Base-by-base conservation (phyloP, 495 filamentous ascomycete genomes). In the Xanthoparmelia taractica region DNA sequence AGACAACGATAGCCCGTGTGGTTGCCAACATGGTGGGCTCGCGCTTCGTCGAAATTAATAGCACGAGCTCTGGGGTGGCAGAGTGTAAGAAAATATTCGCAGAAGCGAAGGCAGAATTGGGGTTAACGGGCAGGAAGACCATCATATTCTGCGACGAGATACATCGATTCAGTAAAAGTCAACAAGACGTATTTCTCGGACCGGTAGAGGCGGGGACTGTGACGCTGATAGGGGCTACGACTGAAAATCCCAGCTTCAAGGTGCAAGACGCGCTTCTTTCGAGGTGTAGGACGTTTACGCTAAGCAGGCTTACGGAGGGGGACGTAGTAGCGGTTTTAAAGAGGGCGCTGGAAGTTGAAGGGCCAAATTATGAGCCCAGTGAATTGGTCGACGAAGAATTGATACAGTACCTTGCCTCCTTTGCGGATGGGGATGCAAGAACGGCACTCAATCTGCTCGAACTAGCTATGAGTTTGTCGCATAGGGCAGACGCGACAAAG, bases 61-160 rank as follows among this genome's bases (percentile, higher is more conserved):
- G 91, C 62, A 96, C 92, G 4, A 91, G 87, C 70, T 85, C 82
- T 10, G 92, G 92, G 0, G 91, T 98, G n/a, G 90, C 82, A 20
- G 93, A 97, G 70, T 91, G 84, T 80, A 98, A 97, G 77, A 96
- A 95, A 81, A 82, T 96, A 41, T 97, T 97, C 66, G 74, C 74
- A 58, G 92, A 97, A 68, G 91, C 94, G 6, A 85, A 83, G 66
- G 91, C 84, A 69, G 94, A 98, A 73, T 75, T 95, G 54, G 74
- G 78, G 8, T 74, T 98, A 38, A 95, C 90, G 0, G 92, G 92
- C 13, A 80, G 91, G 38, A 92, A 90, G 74, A 97, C 94, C 7
- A 96, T 98, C 67, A 85, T 98, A 65, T 98, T 97, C 74, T 97
- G 93, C 76, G 93, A 97, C 73, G 93, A 97, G 74, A 96, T 97